phyloP scores from a whole-genome alignment of 75 land plant genomes.

The Azolla pinnata region DNA sequence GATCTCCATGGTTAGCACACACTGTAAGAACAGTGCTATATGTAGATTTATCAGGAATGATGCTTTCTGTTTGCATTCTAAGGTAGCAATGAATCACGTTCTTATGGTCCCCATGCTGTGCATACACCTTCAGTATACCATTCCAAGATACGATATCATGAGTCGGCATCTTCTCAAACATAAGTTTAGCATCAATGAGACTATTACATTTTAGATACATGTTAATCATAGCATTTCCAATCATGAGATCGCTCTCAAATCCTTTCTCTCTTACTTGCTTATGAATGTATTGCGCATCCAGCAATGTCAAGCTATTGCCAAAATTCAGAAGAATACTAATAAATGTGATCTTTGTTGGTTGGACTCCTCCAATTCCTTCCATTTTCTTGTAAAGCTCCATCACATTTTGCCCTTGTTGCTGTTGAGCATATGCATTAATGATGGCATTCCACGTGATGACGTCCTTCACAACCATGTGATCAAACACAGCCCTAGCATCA shows the following conservation, averaged over 20 bases:
- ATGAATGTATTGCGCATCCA: conserved; percentile 9
- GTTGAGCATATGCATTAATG: conserved; percentile 15
- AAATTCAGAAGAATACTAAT: conserved; percentile 8
- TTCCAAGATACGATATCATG: conserved; percentile 25
- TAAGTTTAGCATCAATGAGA: background rate
- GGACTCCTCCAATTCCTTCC: conserved; percentile 1
- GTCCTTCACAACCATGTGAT: conserved; percentile 5
- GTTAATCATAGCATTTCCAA: conserved; percentile 12
- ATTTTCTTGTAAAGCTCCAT: conserved; percentile 8
- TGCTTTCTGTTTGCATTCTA: conserved; percentile 26
- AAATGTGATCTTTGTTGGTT: background rate
- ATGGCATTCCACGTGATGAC: conserved; percentile 11
- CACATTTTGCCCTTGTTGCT: background rate
- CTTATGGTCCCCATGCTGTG: conserved; percentile 10
- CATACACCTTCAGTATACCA: conserved; percentile 26
- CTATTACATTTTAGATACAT: conserved; percentile 13
- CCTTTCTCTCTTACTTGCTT: conserved; percentile 1
- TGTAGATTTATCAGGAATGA: conserved; percentile 21
- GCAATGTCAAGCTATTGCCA: background rate
- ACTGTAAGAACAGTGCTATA: conserved; percentile 33
- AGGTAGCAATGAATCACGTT: conserved; percentile 19
- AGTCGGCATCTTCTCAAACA: conserved; percentile 9
- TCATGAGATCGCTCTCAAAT: background rate
- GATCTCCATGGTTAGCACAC: conserved; percentile 29
- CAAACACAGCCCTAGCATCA: conserved; percentile 13